Evolutionary conservation across 371 early-diverging fungal species (phyloP), one percentile per base, ranked within the genome.

Genomic region (Mortierella sp.): DNA sequence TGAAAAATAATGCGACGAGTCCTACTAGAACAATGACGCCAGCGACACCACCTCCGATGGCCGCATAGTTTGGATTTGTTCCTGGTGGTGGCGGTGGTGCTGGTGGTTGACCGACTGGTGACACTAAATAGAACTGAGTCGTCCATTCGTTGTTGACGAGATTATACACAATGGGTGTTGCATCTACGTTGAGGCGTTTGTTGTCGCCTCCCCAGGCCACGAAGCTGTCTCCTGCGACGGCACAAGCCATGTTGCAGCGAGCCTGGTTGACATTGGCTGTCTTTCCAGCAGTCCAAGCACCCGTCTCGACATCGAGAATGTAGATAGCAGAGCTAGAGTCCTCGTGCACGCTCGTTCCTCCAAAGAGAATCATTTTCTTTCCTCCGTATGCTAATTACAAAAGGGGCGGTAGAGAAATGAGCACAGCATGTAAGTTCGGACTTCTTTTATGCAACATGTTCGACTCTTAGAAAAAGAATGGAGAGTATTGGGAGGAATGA

Each of bases 211-310:
- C 70, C 70, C 70, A 70, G 21, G 70, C 45, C 2, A 70, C 38
- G 19, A 70, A 70, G 70, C 45, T 70, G 24, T 70, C 70, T 70
- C 70, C 70, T 4, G 70, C 38, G 11, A 70, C 70, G n/a, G 70
- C 38, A 14, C 70, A 70, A 11, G 70, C 70, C 70, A 70, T 70
- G 44, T 70, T 38, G 24, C 45, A 38, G 70, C 70, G 70, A n/a
- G 38, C 45, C 70, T 70, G 70, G 45, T 38, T 44, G 31, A 31
- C 10, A 16, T 70, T 45, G 24, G n/a, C 70, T 26, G n/a, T 13
- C 10, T 38, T 38, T 21, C 70, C 70, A n/a, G 38, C 26, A 31
- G 38, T 42, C 70, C 70, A 70, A 44, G 13, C 13, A 19, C 24
- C n/a, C 8, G 31, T 70, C 44, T 70, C 8, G 45, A 70, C 70